Evolutionary conservation across 768 basidiomycete species (phyloP).

Genomic region (Gyrodon lividus): DNA sequence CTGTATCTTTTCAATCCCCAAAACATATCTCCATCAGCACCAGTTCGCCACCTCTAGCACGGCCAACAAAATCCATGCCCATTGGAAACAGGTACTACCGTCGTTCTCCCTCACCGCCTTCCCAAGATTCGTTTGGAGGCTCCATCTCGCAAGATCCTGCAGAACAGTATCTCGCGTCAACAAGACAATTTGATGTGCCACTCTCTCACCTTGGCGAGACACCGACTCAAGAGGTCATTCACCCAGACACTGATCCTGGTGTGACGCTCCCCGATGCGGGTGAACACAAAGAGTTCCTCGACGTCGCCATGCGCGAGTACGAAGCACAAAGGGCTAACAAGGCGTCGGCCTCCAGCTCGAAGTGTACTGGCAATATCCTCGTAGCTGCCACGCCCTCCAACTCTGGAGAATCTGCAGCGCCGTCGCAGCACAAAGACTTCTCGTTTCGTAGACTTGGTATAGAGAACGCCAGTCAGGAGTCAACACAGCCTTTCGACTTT

Average conservation of each 20-base stretch:
- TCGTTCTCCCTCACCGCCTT: slow-evolving; percentile 40
- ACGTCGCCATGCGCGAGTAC: slow-evolving; percentile 24
- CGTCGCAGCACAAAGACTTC: slow-evolving; percentile 16
- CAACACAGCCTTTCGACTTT: slow-evolving; percentile 35
- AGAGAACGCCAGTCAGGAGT: slow-evolving; percentile 21
- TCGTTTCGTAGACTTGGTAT: slow-evolving; percentile 9
- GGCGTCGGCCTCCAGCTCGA: slow-evolving; percentile 1
- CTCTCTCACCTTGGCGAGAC: slow-evolving; percentile 51
- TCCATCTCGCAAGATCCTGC: slow-evolving; percentile 48
- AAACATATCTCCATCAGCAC: slow-evolving; percentile 9
- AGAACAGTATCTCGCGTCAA: slow-evolving; percentile 43
- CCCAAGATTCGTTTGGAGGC: slow-evolving; percentile 66
- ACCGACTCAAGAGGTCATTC: slow-evolving; percentile 25
- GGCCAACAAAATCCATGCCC: slow-evolving; percentile 23
- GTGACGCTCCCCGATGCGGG: slow-evolving; percentile 51
- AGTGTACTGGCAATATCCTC: slow-evolving; percentile 31
- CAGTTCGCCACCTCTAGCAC: slow-evolving; percentile 13
- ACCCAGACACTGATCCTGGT: slow-evolving; percentile 41
- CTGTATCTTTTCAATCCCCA: slow-evolving; percentile 36
- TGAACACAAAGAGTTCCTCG: slow-evolving; percentile 27
- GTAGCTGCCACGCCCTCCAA: slow-evolving; percentile 54
- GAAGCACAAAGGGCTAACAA: slow-evolving; percentile 20
- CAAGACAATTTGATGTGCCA: slow-evolving; percentile 55
- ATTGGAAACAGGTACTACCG: slow-evolving; percentile 19
- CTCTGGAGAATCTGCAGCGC: slow-evolving; percentile 32